Evolutionary conservation across 768 basidiomycete genomes (phyloP).

Genomic region (Auriscalpium orientale): DNA sequence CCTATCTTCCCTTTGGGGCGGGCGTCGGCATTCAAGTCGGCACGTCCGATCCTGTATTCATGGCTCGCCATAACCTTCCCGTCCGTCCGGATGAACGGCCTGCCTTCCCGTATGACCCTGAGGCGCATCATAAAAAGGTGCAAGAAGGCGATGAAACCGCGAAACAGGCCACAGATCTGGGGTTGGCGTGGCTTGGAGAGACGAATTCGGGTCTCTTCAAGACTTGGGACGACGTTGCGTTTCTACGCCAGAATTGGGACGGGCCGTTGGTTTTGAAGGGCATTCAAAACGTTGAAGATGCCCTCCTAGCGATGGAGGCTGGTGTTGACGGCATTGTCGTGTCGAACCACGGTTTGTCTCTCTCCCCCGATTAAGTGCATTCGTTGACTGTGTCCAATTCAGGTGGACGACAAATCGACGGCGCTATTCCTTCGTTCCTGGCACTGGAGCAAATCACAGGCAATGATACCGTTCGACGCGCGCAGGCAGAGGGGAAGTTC

Average conservation of each 20-base stretch:
- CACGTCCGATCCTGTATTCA: constrained; percentile 71
- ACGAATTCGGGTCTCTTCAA: constrained; percentile 53
- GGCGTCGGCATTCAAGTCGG: constrained; percentile 64
- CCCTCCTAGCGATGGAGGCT: constrained; percentile 56
- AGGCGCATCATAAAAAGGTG: constrained; percentile 34
- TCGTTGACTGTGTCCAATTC: background rate
- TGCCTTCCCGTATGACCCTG: constrained; percentile 54
- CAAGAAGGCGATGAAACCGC: constrained; percentile 41
- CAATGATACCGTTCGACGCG: constrained; percentile 48
- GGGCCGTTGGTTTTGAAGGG: constrained; percentile 75
- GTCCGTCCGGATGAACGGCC: constrained; percentile 34
- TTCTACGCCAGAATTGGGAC: constrained; percentile 68
- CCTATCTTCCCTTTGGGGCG: constrained; percentile 60
- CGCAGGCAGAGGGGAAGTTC: constrained; percentile 52
- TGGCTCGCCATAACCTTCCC: constrained; percentile 45
- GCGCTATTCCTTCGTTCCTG: constrained; percentile 64
- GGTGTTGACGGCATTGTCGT: constrained; percentile 71
- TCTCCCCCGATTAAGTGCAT: background rate
- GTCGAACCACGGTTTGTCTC: constrained; percentile 63
- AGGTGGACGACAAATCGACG: constrained; percentile 76
- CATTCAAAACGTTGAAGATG: constrained; percentile 64
- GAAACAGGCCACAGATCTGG: constrained; percentile 36
- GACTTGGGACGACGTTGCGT: constrained; percentile 64
- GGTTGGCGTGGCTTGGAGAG: constrained; percentile 56
- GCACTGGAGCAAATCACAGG: constrained; percentile 63